Evolutionary conservation across 495 filamentous ascomycete species (phyloP), one percentile per base, ranked within the genome.

Genomic region (Penicillium fimorum): DNA sequence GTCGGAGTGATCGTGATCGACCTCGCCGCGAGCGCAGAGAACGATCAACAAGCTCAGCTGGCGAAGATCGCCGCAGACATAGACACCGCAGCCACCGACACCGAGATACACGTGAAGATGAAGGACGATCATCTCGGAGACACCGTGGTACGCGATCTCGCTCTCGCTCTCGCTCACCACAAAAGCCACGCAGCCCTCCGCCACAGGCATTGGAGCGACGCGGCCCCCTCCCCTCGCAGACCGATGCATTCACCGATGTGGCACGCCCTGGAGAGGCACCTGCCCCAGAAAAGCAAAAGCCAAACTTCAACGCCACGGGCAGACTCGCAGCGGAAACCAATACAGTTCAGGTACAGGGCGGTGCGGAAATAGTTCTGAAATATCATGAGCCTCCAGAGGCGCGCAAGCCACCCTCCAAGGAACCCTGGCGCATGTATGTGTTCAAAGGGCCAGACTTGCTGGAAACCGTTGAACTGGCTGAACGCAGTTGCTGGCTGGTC

Each of bases 361-460:
- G 78, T 30, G 73, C 78, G 3, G 83, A 52, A 44, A 60, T 95
- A 44, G 86, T 90, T 3, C 77, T 99, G 20, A 97, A 97, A 76
- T 97, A 99, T 75, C 86, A 96, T 70, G 94, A 99, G 72, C 94
- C 94, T 5, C 78, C 91, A 18, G 94, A 97, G 74, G 88, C 92
- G 20, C 89, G 94, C 53, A 95, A 96, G 54, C 90, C 94, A 0
- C 82, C 93, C 0, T 63, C 86, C 0, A 86, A 86, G 45, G 83
- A 91, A 60, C 75, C 82, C 33, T 97, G 92, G 91, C 88, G 90
- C 40, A 73, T 99, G 32, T 99, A 96, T 66, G 83, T 96, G 17
- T 99, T 99, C 82, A 96, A 96, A 66, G 88, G 86, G 12, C 62
- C 80, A 27, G 88, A 92, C 49, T 74, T 94, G 8, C 63, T 96